These are phyloP conservation scores for Solanum raphanifolium DNA, from an alignment of 257 asterid species.

Conservation along the genomic window DNA sequence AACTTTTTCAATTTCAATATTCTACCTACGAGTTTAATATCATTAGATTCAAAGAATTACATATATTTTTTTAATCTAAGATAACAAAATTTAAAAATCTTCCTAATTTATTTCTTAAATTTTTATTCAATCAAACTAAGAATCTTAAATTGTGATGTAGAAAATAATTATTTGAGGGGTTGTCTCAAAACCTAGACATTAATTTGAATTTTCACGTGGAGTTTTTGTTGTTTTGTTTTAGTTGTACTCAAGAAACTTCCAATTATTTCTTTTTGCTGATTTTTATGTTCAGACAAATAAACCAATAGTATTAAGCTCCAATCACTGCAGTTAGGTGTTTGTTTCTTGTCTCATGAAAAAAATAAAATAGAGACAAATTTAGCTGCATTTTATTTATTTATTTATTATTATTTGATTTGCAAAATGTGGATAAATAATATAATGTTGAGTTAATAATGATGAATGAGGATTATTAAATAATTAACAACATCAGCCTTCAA, in stretches of 20 bases:
- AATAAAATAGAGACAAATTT: neutral
- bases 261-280: neutral
- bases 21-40: too few species aligned
- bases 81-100: too few species aligned
- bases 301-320: neutral
- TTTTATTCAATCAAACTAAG: too few species aligned
- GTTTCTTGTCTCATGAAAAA: neutral
- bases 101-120: too few species aligned
- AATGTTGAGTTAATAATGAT: neutral
- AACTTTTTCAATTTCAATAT: neutral
- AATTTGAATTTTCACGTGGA: neutral
- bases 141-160: neutral
- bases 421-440: neutral
- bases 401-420: neutral
- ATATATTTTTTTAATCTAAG: too few species aligned
- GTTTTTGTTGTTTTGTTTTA: neutral
- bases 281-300: neutral
- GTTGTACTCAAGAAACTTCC: neutral
- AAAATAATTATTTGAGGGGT: neutral
- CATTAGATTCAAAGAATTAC: too few species aligned
- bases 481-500: too few species aligned
- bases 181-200: neutral
- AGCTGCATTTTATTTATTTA: neutral
- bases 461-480: neutral
- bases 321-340: neutral